A percentile compares a stretch with the other conserved stretches of the same genome.
These are phyloP conservation scores for Orbilia oligospora DNA, from an alignment of 2,329 filamentous ascomycete genomes.

Conservation along the genomic window DNA sequence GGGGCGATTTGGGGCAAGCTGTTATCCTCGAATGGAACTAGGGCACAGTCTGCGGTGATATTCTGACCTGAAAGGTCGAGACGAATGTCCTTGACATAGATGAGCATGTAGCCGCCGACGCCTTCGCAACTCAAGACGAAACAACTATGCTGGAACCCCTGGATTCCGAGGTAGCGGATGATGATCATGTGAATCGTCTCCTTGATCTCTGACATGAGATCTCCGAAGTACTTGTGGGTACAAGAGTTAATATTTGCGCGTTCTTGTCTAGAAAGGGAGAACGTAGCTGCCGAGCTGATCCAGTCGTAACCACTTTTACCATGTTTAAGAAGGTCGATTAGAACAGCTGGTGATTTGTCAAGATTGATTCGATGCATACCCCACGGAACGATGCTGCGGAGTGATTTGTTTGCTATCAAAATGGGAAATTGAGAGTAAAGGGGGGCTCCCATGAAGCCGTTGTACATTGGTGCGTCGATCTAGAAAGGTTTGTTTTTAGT, in stretches of 20 bases:
- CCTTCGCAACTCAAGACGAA: slow-evolving; percentile 60
- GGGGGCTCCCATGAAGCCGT: background rate
- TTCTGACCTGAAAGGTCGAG: slow-evolving; percentile 72
- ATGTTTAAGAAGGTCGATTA: slow-evolving; percentile 26
- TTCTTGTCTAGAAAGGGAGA: slow-evolving; percentile 62
- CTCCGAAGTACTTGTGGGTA: slow-evolving; percentile 12
- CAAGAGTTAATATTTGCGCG: slow-evolving; percentile 38
- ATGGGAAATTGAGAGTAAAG: slow-evolving; percentile 25
- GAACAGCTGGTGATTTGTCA: slow-evolving; percentile 54
- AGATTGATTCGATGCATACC: slow-evolving; percentile 38
- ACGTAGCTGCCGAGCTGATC: slow-evolving; percentile 41
- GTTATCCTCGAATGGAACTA: slow-evolving; percentile 76
- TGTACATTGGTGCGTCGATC: slow-evolving; percentile 4
- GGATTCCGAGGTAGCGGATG: slow-evolving; percentile 58
- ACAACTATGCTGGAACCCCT: slow-evolving; percentile 40
- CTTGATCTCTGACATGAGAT: slow-evolving; percentile 62
- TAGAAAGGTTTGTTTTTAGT: slow-evolving; percentile 12
- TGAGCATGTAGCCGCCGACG: slow-evolving; percentile 64
- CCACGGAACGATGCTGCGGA: slow-evolving; percentile 6
- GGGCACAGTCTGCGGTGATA: slow-evolving; percentile 74
- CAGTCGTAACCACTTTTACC: slow-evolving; percentile 28
- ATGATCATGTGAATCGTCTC: slow-evolving; percentile 63
- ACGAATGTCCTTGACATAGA: slow-evolving; percentile 71
- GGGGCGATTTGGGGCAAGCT: slow-evolving; percentile 69
- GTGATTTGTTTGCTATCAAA: background rate